Percentiles rank a stretch among this genome's conserved stretches.
These are phyloP conservation scores for Fusarium pseudocircinatum DNA, from an alignment of 2,329 filamentous ascomycete genomes.

Conservation along the genomic window DNA sequence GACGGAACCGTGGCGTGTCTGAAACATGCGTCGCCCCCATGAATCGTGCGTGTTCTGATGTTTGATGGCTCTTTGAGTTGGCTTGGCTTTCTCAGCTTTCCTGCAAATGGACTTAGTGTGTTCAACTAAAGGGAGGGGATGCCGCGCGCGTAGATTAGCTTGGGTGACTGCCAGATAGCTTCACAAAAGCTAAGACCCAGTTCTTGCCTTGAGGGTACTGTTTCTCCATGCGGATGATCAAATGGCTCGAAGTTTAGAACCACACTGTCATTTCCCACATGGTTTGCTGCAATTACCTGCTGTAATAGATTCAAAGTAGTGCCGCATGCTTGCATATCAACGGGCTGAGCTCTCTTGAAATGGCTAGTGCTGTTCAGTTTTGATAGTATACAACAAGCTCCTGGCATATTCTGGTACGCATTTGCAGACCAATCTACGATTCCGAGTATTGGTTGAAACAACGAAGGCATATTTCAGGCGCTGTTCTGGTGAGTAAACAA, in stretches of 20 bases:
- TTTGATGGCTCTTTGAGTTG: slow-evolving; percentile 8
- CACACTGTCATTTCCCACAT: neutral
- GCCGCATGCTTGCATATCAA: slow-evolving; percentile 7
- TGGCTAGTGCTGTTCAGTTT: slow-evolving; percentile 14
- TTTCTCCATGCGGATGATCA: neutral
- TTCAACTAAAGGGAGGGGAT: slow-evolving; percentile 26
- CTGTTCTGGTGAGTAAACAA: neutral
- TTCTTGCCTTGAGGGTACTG: neutral
- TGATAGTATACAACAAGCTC: neutral
- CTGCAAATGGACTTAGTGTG: slow-evolving; percentile 3
- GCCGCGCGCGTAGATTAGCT: slow-evolving; percentile 33
- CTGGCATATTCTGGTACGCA: neutral
- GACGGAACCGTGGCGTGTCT: slow-evolving; percentile 24
- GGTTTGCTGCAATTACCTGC: neutral
- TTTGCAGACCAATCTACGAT: neutral
- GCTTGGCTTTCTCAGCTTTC: slow-evolving; percentile 21
- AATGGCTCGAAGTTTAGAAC: neutral
- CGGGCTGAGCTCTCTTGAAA: slow-evolving; percentile 7
- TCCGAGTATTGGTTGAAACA: neutral
- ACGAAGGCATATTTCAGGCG: neutral
- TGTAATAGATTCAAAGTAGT: neutral
- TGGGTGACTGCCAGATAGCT: neutral
- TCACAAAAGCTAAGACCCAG: neutral
- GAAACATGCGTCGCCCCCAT: slow-evolving; percentile 29
- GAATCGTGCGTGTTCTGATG: slow-evolving; percentile 4